Conservation (phyloP, 2,329 filamentous ascomycete species). For the Penicillium sp. region DNA sequence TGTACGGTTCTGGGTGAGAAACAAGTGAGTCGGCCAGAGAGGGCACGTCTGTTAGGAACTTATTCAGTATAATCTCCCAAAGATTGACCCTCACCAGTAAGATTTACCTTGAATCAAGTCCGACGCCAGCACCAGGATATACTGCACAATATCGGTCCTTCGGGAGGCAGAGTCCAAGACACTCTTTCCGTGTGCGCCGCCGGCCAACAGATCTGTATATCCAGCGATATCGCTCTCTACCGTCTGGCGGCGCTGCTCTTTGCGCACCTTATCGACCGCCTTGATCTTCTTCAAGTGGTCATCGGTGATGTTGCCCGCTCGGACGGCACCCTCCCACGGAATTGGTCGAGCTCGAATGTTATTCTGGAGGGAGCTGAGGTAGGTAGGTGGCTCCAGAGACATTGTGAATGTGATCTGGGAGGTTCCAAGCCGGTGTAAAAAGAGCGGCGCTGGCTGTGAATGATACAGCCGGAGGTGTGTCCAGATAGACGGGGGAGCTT, state of each 20-base stretch:
- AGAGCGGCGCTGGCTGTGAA: constrained; percentile 9
- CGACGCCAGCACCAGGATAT: constrained; percentile 83
- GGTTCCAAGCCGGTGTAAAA: constrained; percentile 7
- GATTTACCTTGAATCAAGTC: constrained; percentile 79
- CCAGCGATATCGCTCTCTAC: constrained; percentile 77
- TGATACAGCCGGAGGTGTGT: constrained; percentile 11
- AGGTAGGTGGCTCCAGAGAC: constrained; percentile 89
- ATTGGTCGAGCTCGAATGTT: constrained; percentile 96
- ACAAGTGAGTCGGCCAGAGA: constrained; percentile 74
- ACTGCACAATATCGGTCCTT: constrained; percentile 88
- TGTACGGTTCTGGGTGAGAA: constrained; percentile 65
- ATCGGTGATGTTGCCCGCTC: constrained; percentile 90
- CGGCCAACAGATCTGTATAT: constrained; percentile 78
- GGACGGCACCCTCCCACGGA: constrained; percentile 94
- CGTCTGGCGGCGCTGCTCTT: constrained; percentile 80
- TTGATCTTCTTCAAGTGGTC: constrained; percentile 93
- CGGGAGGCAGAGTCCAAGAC: constrained; percentile 83
- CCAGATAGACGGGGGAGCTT: constrained; percentile 20
- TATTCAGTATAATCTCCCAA: not conserved
- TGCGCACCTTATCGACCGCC: constrained; percentile 92
- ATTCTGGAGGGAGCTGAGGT: constrained; percentile 84
- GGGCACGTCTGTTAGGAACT: constrained; percentile 65
- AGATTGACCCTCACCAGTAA: not conserved
- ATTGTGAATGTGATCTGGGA: constrained; percentile 50
- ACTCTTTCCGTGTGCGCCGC: constrained; percentile 63